Evolutionary conservation across 2,329 filamentous ascomycete genomes (phyloP), one percentile per base, ranked within the genome.

Genomic region (Chaetomium globosum): DNA sequence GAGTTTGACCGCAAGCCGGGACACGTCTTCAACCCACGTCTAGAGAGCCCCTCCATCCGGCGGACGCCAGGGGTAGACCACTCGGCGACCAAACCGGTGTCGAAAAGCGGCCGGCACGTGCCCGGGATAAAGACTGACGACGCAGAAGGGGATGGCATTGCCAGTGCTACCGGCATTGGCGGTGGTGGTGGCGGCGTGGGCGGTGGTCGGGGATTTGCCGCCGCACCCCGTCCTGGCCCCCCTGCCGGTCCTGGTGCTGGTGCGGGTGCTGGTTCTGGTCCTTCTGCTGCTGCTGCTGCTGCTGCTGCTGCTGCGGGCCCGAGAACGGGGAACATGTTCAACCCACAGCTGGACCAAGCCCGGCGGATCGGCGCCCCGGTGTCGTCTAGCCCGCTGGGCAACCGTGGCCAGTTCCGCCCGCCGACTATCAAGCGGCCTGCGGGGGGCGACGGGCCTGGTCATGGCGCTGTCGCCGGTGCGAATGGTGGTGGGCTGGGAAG

Each of bases 1-100:
- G 73, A 77, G 3, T 75, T 81, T 4, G 75, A 78, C 4, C 80
- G 80, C 3, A 76, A 80, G 46, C 77, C 78, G 8, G 79, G 80
- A 6, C 82, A 86, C 13, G 80, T 82, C 28, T 94, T 93, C 75
- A 89, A 93, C 71, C 90, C 89, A 2, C 87, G 87, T 65, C 83
- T 87, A 6, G 89, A 93, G 72, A 92, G 89, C 67, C 93, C 93
- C 0, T 95, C 93, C 0, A 93, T 97, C 73, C 87, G 92, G 67
- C 93, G 94, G 74, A 97, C 94, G 0, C 90, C 90, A 0, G 93
- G 93, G 2, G 85, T 97, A 48, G 92, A 97, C 73, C 92, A 96
- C 73, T 87, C 80, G 26, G 89, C 86, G 59, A 93, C 90, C 4
- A 88, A 89, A 60, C 92, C 93, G 0, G 79, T 97, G 1, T 84